Base-by-base conservation (phyloP, 805 yeast species). In the Saccharomycopsis sp. region DNA sequence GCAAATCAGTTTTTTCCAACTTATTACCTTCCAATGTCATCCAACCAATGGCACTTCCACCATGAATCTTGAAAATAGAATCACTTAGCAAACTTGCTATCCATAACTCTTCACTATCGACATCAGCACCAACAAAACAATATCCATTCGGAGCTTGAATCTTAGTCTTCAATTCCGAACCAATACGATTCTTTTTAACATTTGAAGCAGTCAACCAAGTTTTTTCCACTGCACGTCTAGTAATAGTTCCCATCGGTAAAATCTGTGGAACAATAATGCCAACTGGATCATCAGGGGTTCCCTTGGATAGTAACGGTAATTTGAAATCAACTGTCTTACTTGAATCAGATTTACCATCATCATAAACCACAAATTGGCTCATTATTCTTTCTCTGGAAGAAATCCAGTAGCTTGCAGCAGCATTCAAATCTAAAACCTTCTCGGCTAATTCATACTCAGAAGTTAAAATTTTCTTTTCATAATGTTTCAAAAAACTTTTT, bases 201-300 rank as follows among this genome's bases (percentile, higher is more conserved):
- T 94, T 94, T 1, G 96, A 83, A 0, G 98, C 98, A 0, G 99
- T 92, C 27, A 92, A 63, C 99, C 99, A 92, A 0, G 96, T 86
- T 47, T 85, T 86, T 55, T 92, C 99, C 2, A 92, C 96, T 2
- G 97, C 96, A 49, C 99, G 68, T 51, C 98, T 67, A 0, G 99
- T 92, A 5, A 92, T 78, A 0, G 99, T 94, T 1, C 99, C 99
- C 96, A 92, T 92, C 2, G 95, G 73, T 5, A 85, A 69, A 32
- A 89, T 67, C 37, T 75, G 74, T 1, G 99, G 99, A 13, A 92
- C 53, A 23, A 94, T 92, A 37, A 88, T 64, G 0, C 94, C 95
- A 47, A 76, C 51, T 1, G 61, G 61, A 18, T 52, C 49, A 10
- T 49, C 48, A 1, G 37, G 26, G 13, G 15, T 14, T 9, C 40